Percentiles rank a stretch among this genome's conserved stretches.
Evolutionary conservation across 2,329 filamentous ascomycete species (phyloP).

Genomic region (Exophiala sideris): DNA sequence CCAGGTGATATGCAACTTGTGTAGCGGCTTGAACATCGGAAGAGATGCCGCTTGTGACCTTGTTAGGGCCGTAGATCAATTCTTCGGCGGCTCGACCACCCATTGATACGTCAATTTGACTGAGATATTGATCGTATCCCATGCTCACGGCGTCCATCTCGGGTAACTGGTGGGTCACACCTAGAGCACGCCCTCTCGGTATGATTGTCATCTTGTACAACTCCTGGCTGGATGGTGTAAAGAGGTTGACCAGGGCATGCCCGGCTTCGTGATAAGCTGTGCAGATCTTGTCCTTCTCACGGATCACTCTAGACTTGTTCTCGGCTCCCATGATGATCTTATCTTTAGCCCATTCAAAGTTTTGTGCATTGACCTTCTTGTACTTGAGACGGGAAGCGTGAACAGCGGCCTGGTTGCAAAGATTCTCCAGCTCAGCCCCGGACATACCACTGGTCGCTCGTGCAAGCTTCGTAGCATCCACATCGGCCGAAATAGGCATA

Average conservation of each 20-base stretch:
- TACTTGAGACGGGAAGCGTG: constrained; percentile 87
- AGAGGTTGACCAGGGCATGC: constrained; percentile 85
- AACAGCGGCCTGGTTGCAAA: constrained; percentile 93
- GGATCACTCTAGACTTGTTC: constrained; percentile 82
- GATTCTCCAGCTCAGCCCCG: constrained; percentile 91
- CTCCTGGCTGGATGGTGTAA: constrained; percentile 69
- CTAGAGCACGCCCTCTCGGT: constrained; percentile 79
- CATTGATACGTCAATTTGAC: constrained; percentile 74
- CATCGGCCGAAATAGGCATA: constrained; percentile 73
- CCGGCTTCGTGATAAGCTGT: constrained; percentile 97
- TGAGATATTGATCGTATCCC: constrained; percentile 79
- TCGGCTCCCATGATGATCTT: constrained; percentile 97
- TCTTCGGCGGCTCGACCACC: constrained; percentile 88
- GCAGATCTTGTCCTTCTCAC: constrained; percentile 81
- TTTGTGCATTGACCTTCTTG: constrained; percentile 67
- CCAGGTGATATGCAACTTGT: constrained; percentile 77
- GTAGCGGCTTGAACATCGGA: constrained; percentile 81
- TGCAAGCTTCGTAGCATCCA: constrained; percentile 80
- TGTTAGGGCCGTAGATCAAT: constrained; percentile 84
- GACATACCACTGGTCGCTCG: constrained; percentile 88
- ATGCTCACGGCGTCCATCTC: constrained; percentile 80
- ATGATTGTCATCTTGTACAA: constrained; percentile 98
- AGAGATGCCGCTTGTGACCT: constrained; percentile 84
- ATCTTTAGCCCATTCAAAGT: constrained; percentile 97
- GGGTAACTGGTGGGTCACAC: constrained; percentile 81